Evolutionary conservation across 2,329 filamentous ascomycete species (phyloP), one percentile per base, ranked within the genome.

Genomic region (Colletotrichum sp.): DNA sequence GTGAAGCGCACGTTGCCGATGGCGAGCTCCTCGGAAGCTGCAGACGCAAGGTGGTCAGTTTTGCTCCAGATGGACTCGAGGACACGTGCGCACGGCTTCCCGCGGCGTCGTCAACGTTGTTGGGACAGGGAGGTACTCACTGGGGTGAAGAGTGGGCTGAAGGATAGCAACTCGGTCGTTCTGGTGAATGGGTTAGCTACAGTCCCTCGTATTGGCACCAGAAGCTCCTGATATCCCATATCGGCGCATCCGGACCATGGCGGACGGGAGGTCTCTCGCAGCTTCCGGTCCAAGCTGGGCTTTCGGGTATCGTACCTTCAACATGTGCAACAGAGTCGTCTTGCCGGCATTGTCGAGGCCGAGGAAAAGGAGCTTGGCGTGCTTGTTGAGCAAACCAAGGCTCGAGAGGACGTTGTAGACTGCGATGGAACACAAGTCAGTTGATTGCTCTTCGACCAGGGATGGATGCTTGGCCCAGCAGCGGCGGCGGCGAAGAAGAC

Each of bases 1-100:
- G 95, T 98, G 88, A 98, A 98, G 84, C 95, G 94, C 83, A 97
- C 95, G 85, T 96, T 97, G 84, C 96, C 96, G 84, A 98, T 97
- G 78, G 94, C 94, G 79, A 98, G 92, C 86, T 98, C 96, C 89
- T 98, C 96, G 73, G 95, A 97, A 80, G 95, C 95, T 95, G 76
- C 63, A 58, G 65, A 56, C 61, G 58, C 64, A 24, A 34, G 30
- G 58, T 55, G 28, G 56, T 68, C 74, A 76, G 79, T 80, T 65
- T 68, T 43, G n/a, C 30, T 32, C 26, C n/a, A 30, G 32, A 14
- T 18, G 78, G 76, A 52, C 76, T 76, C 73, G 77, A 74, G 76
- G 78, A 78, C 77, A 79, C 77, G 76, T 79, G 79, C 77, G 71
- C 71, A 74, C 28, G 43, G 59, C 71, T 62, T 32, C 52, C 55